Evolutionary conservation across 495 filamentous ascomycete species (phyloP).

Genomic region (Arthonia radiata): DNA sequence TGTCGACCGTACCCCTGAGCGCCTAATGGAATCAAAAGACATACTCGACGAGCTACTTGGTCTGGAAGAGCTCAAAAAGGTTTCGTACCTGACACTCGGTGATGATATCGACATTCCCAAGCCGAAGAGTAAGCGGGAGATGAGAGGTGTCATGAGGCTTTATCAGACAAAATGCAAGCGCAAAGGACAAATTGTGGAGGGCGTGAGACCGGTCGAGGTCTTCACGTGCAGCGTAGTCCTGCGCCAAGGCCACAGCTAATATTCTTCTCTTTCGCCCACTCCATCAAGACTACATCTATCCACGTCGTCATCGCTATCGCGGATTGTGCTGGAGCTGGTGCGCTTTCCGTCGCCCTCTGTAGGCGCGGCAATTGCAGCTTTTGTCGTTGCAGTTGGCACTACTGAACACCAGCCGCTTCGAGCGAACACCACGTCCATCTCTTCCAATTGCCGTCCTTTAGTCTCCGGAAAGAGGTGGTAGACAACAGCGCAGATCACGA

Average conservation of each 20-base stretch:
- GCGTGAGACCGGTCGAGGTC: constrained; percentile 86
- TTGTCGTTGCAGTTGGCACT: too few species aligned
- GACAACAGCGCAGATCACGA: constrained; percentile 39
- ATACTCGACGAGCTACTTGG: constrained; percentile 83
- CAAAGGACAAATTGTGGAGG: constrained; percentile 83
- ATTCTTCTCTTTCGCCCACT: constrained; percentile 59
- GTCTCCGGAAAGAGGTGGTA: constrained; percentile 65
- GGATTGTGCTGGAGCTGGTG: too few species aligned
- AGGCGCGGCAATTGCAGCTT: too few species aligned
- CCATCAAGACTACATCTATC: too few species aligned
- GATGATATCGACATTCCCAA: constrained; percentile 99
- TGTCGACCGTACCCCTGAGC: constrained; percentile 86
- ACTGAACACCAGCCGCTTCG: too few species aligned
- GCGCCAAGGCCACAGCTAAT: constrained; percentile 73
- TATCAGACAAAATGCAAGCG: constrained; percentile 97
- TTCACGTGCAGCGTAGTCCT: constrained; percentile 98
- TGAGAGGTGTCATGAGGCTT: constrained; percentile 67
- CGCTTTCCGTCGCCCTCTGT: too few species aligned
- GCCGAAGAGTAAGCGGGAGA: constrained; percentile 80
- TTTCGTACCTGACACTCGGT: constrained; percentile 51
- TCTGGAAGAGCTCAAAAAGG: constrained; percentile 52
- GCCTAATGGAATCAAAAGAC: constrained; percentile 78
- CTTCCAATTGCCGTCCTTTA: constrained; percentile 44
- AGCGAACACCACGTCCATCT: constrained; percentile 59
- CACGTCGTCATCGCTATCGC: too few species aligned